phyloP scores from a whole-genome alignment of 2,329 filamentous ascomycete species.

The Zopfia rhizophila region DNA sequence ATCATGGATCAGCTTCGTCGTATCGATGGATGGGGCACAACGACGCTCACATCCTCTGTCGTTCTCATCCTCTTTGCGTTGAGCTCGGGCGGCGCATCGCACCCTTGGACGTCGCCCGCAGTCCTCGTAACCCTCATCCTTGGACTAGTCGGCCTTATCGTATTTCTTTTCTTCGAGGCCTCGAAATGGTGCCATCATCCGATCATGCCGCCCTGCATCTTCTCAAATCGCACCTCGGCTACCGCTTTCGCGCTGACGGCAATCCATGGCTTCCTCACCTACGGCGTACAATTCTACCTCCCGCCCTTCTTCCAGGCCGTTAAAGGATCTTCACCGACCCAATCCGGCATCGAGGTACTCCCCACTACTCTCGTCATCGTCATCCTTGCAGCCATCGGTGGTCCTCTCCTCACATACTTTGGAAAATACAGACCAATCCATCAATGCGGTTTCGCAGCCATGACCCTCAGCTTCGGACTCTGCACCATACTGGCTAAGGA shows the following conservation, averaged over 20 bases:
- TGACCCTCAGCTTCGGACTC: neutral
- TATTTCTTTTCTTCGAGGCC: conserved; percentile 53
- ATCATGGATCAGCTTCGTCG: conserved; percentile 31
- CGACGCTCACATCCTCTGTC: conserved; percentile 53
- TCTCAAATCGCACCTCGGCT: conserved; percentile 55
- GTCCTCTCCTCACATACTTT: conserved; percentile 40
- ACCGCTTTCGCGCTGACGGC: conserved; percentile 48
- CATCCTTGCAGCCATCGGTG: conserved; percentile 34
- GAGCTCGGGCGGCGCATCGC: conserved; percentile 55
- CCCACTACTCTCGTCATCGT: conserved; percentile 24
- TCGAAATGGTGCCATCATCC: conserved; percentile 40
- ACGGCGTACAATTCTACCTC: conserved; percentile 40
- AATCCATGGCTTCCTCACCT: conserved; percentile 41
- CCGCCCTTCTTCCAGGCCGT: conserved; percentile 44
- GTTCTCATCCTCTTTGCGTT: conserved; percentile 57
- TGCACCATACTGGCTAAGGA: conserved; percentile 3
- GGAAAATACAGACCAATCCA: conserved; percentile 22
- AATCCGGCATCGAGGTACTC: conserved; percentile 41
- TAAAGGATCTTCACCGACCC: conserved; percentile 28
- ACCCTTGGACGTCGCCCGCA: conserved; percentile 55
- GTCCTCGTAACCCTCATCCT: conserved; percentile 58
- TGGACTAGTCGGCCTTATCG: conserved; percentile 53
- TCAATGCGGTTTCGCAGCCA: neutral
- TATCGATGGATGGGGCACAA: conserved; percentile 58
- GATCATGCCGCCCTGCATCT: conserved; percentile 57